Evolutionary conservation across 1,284 basidiomycete species (phyloP), one percentile per base, ranked within the genome.

Genomic region (Sparassis latifolia): DNA sequence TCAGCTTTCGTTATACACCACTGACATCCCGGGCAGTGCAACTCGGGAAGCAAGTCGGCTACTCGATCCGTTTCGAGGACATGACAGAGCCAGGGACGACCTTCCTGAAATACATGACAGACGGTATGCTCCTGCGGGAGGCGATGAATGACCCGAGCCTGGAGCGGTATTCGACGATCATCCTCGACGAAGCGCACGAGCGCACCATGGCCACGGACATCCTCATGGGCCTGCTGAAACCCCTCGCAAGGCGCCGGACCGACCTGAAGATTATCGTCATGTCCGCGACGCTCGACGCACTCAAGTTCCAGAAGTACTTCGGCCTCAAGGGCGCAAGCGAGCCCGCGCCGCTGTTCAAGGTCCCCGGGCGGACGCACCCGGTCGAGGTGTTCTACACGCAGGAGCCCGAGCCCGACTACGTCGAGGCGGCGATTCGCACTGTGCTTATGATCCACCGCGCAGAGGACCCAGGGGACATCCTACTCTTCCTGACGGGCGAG

Each of bases 261-360:
- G 96, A 98, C 65, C 83, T 99, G 58, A 99, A 98, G 73, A 87
- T 99, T 63, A 94, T 99, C 53, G 78, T 99, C 76, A 99, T 99
- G 97, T 94, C 90, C 42, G 97, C 97, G 35, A 99, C 97, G 1
- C 84, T 99, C 33, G 96, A 99, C 63, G 92, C 96, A 0, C 78
- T 89, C 64, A 99, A 99, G 69, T 99, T 99, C 71, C 92, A 96
- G 67, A 91, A 86, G 62, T 99, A 98, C 76, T 99, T 98, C 66
- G 84, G 83, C 51, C 72, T 90, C 54, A 70, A 73, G 2, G 72
- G 73, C 4, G 54, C 66, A 2, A 65, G 58, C 5, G 58, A 62
- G 30, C 62, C 69, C 1, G 95, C 93, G 0, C 95, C 96, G 0
- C 72, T 98, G 10, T 92, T 99, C 75, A 94, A 95, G 65, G 93